Evolutionary conservation across 495 filamentous ascomycete genomes (phyloP).

Genomic region (Trichocladium uniseriatum): DNA sequence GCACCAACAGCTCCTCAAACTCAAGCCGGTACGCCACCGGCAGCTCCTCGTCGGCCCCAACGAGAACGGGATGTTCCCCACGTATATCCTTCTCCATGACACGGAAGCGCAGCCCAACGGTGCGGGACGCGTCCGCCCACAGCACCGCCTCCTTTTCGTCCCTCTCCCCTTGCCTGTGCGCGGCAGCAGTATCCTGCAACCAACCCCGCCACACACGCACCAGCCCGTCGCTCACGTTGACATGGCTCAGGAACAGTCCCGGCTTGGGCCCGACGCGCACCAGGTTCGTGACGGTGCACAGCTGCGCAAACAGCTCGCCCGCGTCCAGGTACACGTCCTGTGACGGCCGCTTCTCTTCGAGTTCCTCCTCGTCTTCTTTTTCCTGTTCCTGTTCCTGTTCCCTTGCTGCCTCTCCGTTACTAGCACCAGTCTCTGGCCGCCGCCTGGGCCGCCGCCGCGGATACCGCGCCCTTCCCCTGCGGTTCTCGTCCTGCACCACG

Average conservation of each 20-base stretch:
- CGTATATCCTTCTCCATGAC: slow-evolving; percentile 32
- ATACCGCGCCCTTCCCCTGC: slow-evolving; percentile 25
- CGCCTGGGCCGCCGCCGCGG: slow-evolving; percentile 15
- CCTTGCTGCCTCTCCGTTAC: too few relatives aligned
- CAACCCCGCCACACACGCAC: slow-evolving; percentile 60
- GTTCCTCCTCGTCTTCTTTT: slow-evolving; percentile 22
- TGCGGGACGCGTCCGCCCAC: slow-evolving; percentile 48
- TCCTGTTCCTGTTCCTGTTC: slow-evolving; percentile 3
- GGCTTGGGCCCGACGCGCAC: slow-evolving; percentile 53
- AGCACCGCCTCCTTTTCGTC: slow-evolving; percentile 29
- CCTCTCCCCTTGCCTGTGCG: slow-evolving; percentile 8
- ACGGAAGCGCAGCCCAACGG: slow-evolving; percentile 49
- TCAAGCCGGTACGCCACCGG: slow-evolving; percentile 51
- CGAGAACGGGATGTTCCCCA: slow-evolving; percentile 33
- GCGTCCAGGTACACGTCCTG: slow-evolving; percentile 57
- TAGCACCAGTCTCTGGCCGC: neutral
- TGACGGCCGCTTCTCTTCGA: slow-evolving; percentile 31
- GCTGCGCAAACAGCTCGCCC: slow-evolving; percentile 61
- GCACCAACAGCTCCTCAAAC: slow-evolving; percentile 55
- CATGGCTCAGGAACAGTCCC: slow-evolving; percentile 50
- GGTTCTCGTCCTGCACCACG: slow-evolving; percentile 39
- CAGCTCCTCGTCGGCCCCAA: slow-evolving; percentile 45
- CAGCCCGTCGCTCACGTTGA: slow-evolving; percentile 54
- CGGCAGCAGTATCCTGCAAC: slow-evolving; percentile 34
- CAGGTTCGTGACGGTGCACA: slow-evolving; percentile 57